Conservation (phyloP, 2,329 filamentous ascomycete species). For the Ascochyta rabiei region DNA sequence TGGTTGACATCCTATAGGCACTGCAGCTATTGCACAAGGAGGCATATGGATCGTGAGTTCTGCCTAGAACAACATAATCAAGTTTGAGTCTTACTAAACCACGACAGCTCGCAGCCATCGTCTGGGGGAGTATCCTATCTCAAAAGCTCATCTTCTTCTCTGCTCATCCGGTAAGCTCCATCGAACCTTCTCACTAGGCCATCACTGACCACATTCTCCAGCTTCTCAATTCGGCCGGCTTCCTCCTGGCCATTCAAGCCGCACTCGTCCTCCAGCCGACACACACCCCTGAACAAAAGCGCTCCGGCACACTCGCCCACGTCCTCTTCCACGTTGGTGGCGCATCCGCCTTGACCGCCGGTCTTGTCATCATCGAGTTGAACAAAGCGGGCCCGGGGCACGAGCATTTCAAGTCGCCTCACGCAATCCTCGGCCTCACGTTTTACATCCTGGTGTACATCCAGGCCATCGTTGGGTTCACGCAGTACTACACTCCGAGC, state of each 20-base stretch:
- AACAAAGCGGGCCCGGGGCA: constrained; percentile 77
- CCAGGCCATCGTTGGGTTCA: constrained; percentile 80
- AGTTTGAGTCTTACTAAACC: constrained; percentile 17
- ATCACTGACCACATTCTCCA: constrained; percentile 26
- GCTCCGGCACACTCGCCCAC: constrained; percentile 67
- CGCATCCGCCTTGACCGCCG: constrained; percentile 66
- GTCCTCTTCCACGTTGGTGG: constrained; percentile 71
- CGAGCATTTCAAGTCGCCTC: constrained; percentile 77
- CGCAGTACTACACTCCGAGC: constrained; percentile 76
- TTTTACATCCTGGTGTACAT: constrained; percentile 72
- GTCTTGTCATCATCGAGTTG: constrained; percentile 74
- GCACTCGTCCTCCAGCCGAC: constrained; percentile 89
- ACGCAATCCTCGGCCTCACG: constrained; percentile 81
- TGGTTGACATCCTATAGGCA: constrained; percentile 62
- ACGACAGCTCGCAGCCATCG: constrained; percentile 67
- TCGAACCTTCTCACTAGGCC: background rate
- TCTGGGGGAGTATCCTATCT: constrained; percentile 79
- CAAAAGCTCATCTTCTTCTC: constrained; percentile 80
- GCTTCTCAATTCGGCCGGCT: constrained; percentile 66
- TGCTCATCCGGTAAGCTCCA: constrained; percentile 75
- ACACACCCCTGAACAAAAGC: constrained; percentile 75
- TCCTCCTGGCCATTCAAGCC: constrained; percentile 78
- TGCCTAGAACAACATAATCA: constrained; percentile 3
- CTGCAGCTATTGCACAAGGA: constrained; percentile 78
- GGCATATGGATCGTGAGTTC: constrained; percentile 71